Conservation (phyloP, 1,284 basidiomycete species). For the Takashimella koratensis region DNA sequence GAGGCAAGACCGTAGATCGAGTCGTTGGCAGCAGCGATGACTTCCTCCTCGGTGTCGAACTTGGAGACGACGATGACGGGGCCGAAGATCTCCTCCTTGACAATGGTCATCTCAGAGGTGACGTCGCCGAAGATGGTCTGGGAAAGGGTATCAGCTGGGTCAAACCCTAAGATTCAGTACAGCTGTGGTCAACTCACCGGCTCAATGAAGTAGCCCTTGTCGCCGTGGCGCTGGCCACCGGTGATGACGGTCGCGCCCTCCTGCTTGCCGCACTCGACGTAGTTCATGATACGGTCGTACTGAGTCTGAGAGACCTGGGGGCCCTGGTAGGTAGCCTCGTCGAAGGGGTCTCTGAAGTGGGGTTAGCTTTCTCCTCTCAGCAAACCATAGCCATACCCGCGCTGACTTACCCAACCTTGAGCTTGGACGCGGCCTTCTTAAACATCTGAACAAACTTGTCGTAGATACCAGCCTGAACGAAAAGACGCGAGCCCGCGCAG, state of each 20-base stretch:
- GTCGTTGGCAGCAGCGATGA: slow-evolving; percentile 76
- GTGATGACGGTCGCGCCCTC: slow-evolving; percentile 75
- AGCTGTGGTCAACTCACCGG: slow-evolving; percentile 23
- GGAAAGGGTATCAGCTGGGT: no score
- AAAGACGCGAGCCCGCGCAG: slow-evolving; percentile 55
- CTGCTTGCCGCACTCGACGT: slow-evolving; percentile 78
- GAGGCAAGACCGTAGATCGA: slow-evolving; percentile 81
- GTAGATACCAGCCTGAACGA: slow-evolving; percentile 77
- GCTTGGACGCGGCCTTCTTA: slow-evolving; percentile 26
- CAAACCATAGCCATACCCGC: no score
- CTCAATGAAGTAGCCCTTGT: slow-evolving; percentile 58
- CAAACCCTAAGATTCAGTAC: background rate
- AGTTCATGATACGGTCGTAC: slow-evolving; percentile 70
- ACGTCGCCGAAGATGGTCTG: slow-evolving; percentile 77
- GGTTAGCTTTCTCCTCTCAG: no score
- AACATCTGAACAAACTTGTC: slow-evolving; percentile 53
- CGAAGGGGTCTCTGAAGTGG: slow-evolving; percentile 63
- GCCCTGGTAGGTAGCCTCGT: slow-evolving; percentile 66
- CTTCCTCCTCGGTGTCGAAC: slow-evolving; percentile 74
- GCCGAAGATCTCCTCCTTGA: slow-evolving; percentile 87
- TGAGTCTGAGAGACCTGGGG: slow-evolving; percentile 65
- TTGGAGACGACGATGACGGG: slow-evolving; percentile 56
- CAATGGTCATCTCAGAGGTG: slow-evolving; percentile 76
- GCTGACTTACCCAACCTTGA: slow-evolving; percentile 29
- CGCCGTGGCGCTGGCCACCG: slow-evolving; percentile 72